Evolutionary conservation across 441 rosid species (phyloP), one percentile per base, ranked within the genome.

Genomic region (Bruguiera hainesii): DNA sequence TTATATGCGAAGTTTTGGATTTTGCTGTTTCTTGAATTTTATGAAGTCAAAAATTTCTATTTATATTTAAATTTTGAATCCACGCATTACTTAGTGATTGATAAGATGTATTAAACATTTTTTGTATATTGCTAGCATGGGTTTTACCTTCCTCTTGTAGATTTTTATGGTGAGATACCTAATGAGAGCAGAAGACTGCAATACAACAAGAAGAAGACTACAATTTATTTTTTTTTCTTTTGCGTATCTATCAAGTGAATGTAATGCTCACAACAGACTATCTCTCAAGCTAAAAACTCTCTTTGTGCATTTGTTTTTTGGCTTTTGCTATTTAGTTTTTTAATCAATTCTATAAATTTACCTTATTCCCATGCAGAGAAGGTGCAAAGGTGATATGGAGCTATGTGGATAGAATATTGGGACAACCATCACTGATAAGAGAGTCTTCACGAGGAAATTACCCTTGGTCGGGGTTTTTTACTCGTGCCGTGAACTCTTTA

Each of bases 341-440:
- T 20, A 4, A 21, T 21, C 23, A 20, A 7, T 55, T 13, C 30
- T 72, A 67, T 21, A 49, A 51, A 16, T 7, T 42, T 61, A 5
- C 69, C 61, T 60, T 9, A 19, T 61, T 55, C 63, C 64, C 56
- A 67, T 78, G 68, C 85, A 95, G 98, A 75, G 98, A 90, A 90
- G 98, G 99, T 49, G 98, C 99, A 35, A 88, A 75, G 79, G 99
- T 95, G 73, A 77, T 92, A 19, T 95, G 99, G 99, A 84, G 99
- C 74, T 92, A 95, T 19, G 95, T 95, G 26, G 97, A 95, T 78
- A 89, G 99, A 81, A 92, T 95, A 74, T 72, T 95, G 75, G 98
- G 98, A 55, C 99, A 92, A 71, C 99, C 99, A 65, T 90, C 99
- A 4, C 83, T 95, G 30, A 92, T 95, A 68, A 82, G 99, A 74